Evolutionary conservation across 2,329 filamentous ascomycete species (phyloP).

Genomic region (Thelonectria rubi): DNA sequence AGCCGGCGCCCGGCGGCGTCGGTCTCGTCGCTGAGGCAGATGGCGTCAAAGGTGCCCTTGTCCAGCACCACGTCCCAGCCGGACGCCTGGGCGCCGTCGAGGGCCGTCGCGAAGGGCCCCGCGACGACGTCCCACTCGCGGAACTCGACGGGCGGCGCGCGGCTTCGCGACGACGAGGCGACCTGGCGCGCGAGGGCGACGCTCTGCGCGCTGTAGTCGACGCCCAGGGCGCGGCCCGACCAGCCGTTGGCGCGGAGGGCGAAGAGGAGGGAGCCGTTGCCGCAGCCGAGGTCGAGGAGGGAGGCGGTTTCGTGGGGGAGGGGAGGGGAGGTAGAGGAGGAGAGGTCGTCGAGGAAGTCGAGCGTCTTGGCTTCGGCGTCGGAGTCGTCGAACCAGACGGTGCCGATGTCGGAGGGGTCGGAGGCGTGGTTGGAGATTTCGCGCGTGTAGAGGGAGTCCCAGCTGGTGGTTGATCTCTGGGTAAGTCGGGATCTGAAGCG

Average conservation of each 20-base stretch:
- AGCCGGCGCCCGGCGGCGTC: constrained; percentile 65
- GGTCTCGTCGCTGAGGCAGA: constrained; percentile 74
- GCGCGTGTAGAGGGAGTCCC: constrained; percentile 77
- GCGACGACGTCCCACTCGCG: constrained; percentile 71
- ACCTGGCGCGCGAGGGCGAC: constrained; percentile 78
- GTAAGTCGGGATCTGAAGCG: constrained; percentile 3
- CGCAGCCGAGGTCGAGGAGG: constrained; percentile 90
- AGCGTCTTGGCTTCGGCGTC: constrained; percentile 85
- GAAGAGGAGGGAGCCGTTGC: constrained; percentile 92
- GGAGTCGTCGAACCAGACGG: constrained; percentile 96
- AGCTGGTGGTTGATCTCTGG: constrained; percentile 57
- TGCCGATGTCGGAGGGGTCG: constrained; percentile 82
- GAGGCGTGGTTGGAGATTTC: constrained; percentile 76
- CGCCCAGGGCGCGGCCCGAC: constrained; percentile 77
- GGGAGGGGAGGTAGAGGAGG: constrained; percentile 37
- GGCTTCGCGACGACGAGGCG: constrained; percentile 48
- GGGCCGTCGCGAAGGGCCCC: constrained; percentile 49
- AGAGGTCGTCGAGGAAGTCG: constrained; percentile 64
- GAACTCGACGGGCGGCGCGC: constrained; percentile 51
- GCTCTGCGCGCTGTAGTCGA: constrained; percentile 85
- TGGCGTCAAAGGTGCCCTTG: constrained; percentile 97
- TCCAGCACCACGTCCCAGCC: constrained; percentile 95
- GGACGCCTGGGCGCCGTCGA: constrained; percentile 41
- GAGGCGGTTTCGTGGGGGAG: constrained; percentile 52
- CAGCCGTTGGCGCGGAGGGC: constrained; percentile 74